Evolutionary conservation across 371 early-diverging fungal genomes (phyloP).

Genomic region (Sporodiniella umbellata): DNA sequence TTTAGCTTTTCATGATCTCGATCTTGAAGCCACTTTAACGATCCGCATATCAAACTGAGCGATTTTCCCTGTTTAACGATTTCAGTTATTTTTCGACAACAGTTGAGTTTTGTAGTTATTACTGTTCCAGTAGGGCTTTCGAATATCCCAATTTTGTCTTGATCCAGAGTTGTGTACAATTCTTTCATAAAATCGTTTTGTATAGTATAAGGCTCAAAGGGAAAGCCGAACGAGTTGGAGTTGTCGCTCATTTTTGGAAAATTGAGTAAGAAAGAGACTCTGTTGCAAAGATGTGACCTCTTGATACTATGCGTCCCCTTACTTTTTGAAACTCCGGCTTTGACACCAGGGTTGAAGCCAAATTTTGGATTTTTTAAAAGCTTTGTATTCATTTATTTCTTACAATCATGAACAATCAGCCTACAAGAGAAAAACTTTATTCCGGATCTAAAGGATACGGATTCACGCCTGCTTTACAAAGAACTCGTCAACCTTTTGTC

Average conservation of each 20-base stretch:
- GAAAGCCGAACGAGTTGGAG: conserved; percentile 51
- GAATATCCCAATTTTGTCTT: conserved; percentile 76
- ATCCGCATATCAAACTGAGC: conserved; percentile 81
- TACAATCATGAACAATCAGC: conserved; percentile 18
- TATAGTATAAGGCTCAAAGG: conserved; percentile 72
- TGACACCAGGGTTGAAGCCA: neutral
- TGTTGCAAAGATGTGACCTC: too few relatives aligned
- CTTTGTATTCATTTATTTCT: too few relatives aligned
- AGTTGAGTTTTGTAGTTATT: too few relatives aligned
- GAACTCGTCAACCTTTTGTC: conserved; percentile 50
- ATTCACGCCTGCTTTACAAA: conserved; percentile 52
- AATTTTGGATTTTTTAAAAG: neutral
- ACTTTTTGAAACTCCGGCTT: neutral
- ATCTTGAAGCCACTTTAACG: conserved; percentile 80
- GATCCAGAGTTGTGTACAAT: conserved; percentile 65
- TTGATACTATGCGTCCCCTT: neutral
- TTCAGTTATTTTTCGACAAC: too few relatives aligned
- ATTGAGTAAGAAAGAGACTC: neutral
- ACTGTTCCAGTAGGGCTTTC: conserved; percentile 93
- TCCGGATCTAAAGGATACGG: conserved; percentile 47
- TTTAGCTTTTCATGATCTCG: conserved; percentile 15
- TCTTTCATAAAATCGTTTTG: conserved; percentile 80
- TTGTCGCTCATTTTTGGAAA: neutral
- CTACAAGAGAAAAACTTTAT: conserved; percentile 43
- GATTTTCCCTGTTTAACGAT: conserved; percentile 92